A percentile compares a stretch with the other conserved stretches of the same genome.
Conservation (phyloP, 1,284 basidiomycete genomes). For the Cutaneotrichosporon cutaneum region DNA sequence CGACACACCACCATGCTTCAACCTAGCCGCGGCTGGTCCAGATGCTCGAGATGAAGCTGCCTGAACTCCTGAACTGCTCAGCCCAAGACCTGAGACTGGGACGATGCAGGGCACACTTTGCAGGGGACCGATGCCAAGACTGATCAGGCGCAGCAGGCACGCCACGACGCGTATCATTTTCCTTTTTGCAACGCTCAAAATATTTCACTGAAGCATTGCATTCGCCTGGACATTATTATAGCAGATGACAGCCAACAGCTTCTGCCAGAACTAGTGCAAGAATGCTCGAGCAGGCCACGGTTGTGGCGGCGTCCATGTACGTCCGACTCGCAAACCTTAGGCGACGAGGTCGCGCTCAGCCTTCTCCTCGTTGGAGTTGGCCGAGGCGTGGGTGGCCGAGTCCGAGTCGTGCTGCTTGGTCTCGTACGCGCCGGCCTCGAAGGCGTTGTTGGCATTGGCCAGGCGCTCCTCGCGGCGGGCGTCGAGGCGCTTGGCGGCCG, state of each 20-base stretch:
- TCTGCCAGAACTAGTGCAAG: neutral
- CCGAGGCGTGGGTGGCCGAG: slow-evolving; percentile 2
- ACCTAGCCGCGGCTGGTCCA: no score
- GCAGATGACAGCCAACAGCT: neutral
- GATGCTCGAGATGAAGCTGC: no score
- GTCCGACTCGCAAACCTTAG: neutral
- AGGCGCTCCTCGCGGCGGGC: slow-evolving; percentile 11
- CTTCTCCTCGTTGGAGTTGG: slow-evolving; percentile 2
- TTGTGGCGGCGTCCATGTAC: neutral
- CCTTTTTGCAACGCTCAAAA: no score
- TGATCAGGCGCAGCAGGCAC: no score
- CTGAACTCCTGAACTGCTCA: no score
- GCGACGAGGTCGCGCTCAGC: neutral
- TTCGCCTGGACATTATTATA: neutral
- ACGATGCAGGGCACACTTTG: no score
- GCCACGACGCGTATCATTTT: no score
- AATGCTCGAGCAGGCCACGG: neutral
- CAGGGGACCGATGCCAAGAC: no score
- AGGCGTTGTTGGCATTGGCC: neutral
- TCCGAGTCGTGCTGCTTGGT: slow-evolving; percentile 1
- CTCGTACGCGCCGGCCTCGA: neutral
- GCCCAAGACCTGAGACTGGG: no score
- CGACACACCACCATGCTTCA: no score
- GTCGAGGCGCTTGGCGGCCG: slow-evolving; percentile 8
- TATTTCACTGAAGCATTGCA: neutral